A percentile compares a stretch with the other conserved stretches of the same genome.
These are phyloP conservation scores for Aspergillus fructus DNA, from an alignment of 2,329 filamentous ascomycete species.

Conservation along the genomic window DNA sequence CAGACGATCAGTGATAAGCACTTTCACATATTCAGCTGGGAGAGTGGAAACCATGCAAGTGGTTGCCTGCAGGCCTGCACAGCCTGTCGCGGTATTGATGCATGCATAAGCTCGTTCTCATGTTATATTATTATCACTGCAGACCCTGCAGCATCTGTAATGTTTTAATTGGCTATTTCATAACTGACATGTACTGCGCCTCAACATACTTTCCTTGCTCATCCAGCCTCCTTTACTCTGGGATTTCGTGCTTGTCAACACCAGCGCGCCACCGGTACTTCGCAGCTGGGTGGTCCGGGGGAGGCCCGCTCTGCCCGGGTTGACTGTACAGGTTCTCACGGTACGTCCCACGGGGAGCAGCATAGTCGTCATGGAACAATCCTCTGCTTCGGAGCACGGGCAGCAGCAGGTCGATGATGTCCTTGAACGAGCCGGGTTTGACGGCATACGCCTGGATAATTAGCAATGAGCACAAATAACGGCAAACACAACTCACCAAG, in stretches of 20 bases:
- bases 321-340: slow-evolving; percentile 40
- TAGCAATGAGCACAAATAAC: slow-evolving; percentile 18
- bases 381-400: slow-evolving; percentile 63
- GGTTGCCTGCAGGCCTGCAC: too few species aligned
- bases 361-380: slow-evolving; percentile 41
- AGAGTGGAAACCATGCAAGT: too few species aligned
- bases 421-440: slow-evolving; percentile 67
- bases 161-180: too few species aligned
- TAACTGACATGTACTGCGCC: too few species aligned
- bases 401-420: slow-evolving; percentile 64
- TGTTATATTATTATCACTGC: too few species aligned
- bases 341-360: slow-evolving; percentile 36
- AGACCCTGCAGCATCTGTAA: too few species aligned
- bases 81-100: too few species aligned
- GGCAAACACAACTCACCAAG: slow-evolving; percentile 52
- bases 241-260: slow-evolving; percentile 30
- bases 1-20: too few species aligned
- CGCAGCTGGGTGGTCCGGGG: slow-evolving; percentile 35
- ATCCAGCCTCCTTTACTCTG: slow-evolving; percentile 12
- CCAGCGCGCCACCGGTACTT: slow-evolving; percentile 41
- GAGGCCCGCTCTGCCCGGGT: slow-evolving; percentile 34
- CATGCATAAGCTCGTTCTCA: too few species aligned
- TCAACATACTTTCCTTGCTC: too few species aligned
- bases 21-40: too few species aligned
- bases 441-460: slow-evolving; percentile 57